Base-by-base conservation (phyloP, 2,329 filamentous ascomycete species). In the Ceratocystis variospora region DNA sequence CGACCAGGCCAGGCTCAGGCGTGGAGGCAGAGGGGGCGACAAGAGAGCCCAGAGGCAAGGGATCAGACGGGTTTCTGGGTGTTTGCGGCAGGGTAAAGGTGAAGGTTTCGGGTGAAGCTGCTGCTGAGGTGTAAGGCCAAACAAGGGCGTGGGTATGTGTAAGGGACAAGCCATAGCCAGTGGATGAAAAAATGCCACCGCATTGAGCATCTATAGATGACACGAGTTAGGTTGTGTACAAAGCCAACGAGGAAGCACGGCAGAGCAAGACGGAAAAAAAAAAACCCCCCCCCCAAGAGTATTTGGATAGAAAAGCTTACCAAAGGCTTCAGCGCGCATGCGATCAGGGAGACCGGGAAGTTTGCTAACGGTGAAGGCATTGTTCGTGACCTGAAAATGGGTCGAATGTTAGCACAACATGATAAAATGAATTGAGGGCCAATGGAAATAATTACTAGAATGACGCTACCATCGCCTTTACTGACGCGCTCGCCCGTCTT, bases 301-400 rank as follows among this genome's bases (percentile, higher is more conserved):
- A 41, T 10, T 41, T 63, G 61, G n/a, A 22, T 63, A 33, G 57
- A 41, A 41, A 41, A 41, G 12, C 84, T 74, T 80, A 91, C 88
- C 82, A 73, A 80, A 79, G 67, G 83, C 80, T 72, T 86, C 82
- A 70, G 83, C 77, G 70, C 86, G 85, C 69, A 96, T 83, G 72
- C 86, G 84, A 72, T 92, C 87, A 62, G 93, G 92, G 28, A 95
- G 81, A 66, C 88, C 86, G 67, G 89, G 89, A 41, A 96, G 81
- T 75, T 92, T 91, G 75, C 88, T 89, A 69, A 96, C 89, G 55
- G 83, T 87, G 74, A 94, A 96, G 69, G 89, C 89, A 73, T 87
- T 86, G 72, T 89, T 96, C 73, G 86, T 90, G 48, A 89, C 90
- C 88, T 95, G 68, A 45, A 46, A n/a, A 64, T 62, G 65, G 71